These are phyloP conservation scores for Neurospora sp. DNA, from an alignment of 495 filamentous ascomycete species.

Conservation along the genomic window DNA sequence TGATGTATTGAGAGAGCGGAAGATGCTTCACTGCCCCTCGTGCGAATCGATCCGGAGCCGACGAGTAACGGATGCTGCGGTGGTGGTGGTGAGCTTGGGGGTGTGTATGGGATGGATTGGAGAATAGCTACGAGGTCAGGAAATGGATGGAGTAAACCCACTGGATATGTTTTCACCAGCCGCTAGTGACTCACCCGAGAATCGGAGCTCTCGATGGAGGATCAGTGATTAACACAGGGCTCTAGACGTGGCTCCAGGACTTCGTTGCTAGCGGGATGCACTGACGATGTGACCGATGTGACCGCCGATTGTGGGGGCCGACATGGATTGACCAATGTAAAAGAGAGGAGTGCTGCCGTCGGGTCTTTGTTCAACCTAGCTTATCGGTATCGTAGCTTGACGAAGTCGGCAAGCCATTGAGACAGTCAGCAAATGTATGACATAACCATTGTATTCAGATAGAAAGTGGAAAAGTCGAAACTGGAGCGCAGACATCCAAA, in stretches of 20 bases:
- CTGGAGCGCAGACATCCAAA: neutral
- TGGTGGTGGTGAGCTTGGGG: neutral
- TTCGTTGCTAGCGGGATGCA: neutral
- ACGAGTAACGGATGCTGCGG: neutral
- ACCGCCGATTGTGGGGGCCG: conserved; percentile 6
- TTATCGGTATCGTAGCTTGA: neutral
- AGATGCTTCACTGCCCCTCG: neutral
- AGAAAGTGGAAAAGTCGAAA: neutral
- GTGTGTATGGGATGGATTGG: neutral
- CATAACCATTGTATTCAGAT: neutral
- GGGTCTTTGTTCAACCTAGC: neutral
- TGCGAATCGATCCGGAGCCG: neutral
- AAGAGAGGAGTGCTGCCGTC: neutral
- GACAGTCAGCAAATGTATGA: neutral
- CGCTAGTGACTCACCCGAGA: neutral
- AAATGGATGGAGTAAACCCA: neutral
- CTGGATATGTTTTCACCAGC: neutral
- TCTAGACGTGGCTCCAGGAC: neutral
- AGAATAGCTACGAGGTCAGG: neutral
- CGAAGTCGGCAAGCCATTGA: neutral
- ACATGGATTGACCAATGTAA: conserved; percentile 4
- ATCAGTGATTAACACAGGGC: neutral
- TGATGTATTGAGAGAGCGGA: conserved; percentile 7
- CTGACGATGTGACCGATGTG: neutral
- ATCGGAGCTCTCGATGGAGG: neutral